Conservation (phyloP, 169 alveolate genomes). For the Plasmodium knowlesi region DNA sequence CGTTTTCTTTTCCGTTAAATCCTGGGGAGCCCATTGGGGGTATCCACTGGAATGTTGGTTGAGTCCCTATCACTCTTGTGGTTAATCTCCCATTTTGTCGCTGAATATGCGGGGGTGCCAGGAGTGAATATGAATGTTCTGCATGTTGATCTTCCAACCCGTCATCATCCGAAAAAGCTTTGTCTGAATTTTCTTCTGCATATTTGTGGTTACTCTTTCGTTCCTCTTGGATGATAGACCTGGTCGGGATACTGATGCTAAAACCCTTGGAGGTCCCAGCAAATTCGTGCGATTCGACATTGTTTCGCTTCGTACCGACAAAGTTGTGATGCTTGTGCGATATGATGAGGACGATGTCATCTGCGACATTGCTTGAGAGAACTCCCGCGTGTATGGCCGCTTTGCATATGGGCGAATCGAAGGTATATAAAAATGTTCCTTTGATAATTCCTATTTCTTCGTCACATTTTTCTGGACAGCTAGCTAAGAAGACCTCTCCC, state of each 20-base stretch:
- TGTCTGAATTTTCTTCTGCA: slow-evolving; percentile 17
- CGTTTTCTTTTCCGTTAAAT: slow-evolving; percentile 81
- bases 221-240: slow-evolving; percentile 36
- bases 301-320: slow-evolving; percentile 59
- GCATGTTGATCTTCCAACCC: neutral
- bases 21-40: slow-evolving; percentile 68
- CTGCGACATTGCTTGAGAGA: slow-evolving; percentile 81
- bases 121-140: neutral
- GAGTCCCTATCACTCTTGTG: neutral
- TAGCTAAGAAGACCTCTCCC: slow-evolving; percentile 75
- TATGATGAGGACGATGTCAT: slow-evolving; percentile 76
- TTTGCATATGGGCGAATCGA: slow-evolving; percentile 91
- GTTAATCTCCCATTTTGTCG: neutral
- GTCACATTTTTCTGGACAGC: slow-evolving; percentile 75
- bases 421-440: slow-evolving; percentile 91
- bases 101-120: neutral
- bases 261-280: slow-evolving; percentile 44
- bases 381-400: slow-evolving; percentile 94
- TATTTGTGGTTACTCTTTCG: slow-evolving; percentile 43
- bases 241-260: slow-evolving; percentile 61
- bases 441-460: slow-evolving; percentile 77
- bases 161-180: neutral
- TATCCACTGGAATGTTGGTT: slow-evolving; percentile 74
- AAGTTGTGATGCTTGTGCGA: slow-evolving; percentile 38
- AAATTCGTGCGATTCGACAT: slow-evolving; percentile 61